A percentile compares a stretch with the other conserved stretches of the same genome.
Evolutionary conservation across 2,329 filamentous ascomycete species (phyloP).

Genomic region (Exophiala sideris): DNA sequence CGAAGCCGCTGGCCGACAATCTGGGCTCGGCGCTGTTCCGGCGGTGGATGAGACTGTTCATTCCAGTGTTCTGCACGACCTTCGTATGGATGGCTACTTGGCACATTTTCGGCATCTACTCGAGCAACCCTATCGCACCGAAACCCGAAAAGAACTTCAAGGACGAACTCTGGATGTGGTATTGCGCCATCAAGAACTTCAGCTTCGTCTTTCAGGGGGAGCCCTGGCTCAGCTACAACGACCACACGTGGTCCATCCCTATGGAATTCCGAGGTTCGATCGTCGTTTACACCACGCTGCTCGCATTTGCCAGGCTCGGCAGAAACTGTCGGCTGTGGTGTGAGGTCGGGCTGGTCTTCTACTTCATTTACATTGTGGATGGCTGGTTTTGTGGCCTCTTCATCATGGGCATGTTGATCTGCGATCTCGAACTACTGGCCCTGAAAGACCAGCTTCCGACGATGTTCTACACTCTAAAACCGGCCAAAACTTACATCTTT

Average conservation of each 20-base stretch:
- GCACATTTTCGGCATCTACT: constrained; percentile 53
- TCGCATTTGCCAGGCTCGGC: constrained; percentile 57
- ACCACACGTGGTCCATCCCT: constrained; percentile 47
- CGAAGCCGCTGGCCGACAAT: constrained; percentile 48
- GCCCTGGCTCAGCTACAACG: constrained; percentile 40
- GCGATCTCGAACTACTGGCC: constrained; percentile 58
- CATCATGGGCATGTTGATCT: constrained; percentile 58
- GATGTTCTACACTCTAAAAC: constrained; percentile 46
- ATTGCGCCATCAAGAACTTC: constrained; percentile 43
- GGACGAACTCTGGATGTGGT: constrained; percentile 24
- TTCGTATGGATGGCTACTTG: constrained; percentile 45
- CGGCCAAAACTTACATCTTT: constrained; percentile 51
- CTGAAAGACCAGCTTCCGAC: constrained; percentile 49
- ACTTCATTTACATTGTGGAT: constrained; percentile 67
- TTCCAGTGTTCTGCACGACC: constrained; percentile 41
- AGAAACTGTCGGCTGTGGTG: constrained; percentile 54
- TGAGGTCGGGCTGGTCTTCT: constrained; percentile 54
- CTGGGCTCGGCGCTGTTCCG: constrained; percentile 44
- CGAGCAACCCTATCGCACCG: constrained; percentile 34
- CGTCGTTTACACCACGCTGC: constrained; percentile 19
- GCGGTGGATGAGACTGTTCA: constrained; percentile 42
- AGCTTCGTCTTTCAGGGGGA: constrained; percentile 62
- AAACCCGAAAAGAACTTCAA: constrained; percentile 9
- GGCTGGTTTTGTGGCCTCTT: constrained; percentile 62
- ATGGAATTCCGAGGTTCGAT: constrained; percentile 45